These are phyloP conservation scores for Gillenia trifoliata DNA, from an alignment of 306 rosid species.

Conservation along the genomic window DNA sequence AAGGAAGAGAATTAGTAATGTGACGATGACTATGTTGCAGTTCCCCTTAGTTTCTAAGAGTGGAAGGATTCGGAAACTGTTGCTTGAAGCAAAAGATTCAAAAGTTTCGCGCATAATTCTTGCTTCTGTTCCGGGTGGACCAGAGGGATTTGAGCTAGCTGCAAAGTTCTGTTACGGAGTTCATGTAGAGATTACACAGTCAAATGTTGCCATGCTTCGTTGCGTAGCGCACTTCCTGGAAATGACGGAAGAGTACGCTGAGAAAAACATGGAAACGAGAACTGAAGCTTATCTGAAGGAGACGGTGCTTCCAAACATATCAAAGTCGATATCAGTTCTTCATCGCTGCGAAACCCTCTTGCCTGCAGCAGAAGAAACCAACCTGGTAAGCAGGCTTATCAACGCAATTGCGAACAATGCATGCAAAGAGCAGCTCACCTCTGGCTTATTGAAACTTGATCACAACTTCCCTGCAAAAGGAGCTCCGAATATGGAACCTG, in stretches of 20 bases:
- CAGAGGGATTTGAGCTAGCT: slow-evolving; percentile 85
- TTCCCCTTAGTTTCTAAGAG: slow-evolving; percentile 91
- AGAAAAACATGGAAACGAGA: slow-evolving; percentile 60
- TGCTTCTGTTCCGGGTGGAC: slow-evolving; percentile 69
- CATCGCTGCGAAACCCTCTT: slow-evolving; percentile 74
- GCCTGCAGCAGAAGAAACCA: slow-evolving; percentile 75
- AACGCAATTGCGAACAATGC: slow-evolving; percentile 82
- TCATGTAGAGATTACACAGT: slow-evolving; percentile 58
- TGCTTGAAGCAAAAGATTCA: slow-evolving; percentile 82
- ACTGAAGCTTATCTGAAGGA: slow-evolving; percentile 70
- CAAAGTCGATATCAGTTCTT: slow-evolving; percentile 79
- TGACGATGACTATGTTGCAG: slow-evolving; percentile 35
- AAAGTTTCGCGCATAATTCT: slow-evolving; percentile 59
- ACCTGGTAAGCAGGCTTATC: slow-evolving; percentile 66
- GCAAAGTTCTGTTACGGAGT: slow-evolving; percentile 92
- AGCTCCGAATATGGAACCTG: slow-evolving; percentile 52
- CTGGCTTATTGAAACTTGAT: slow-evolving; percentile 80
- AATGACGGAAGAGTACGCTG: slow-evolving; percentile 88
- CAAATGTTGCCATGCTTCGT: slow-evolving; percentile 74
- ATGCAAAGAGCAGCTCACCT: slow-evolving; percentile 88
- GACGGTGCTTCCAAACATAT: slow-evolving; percentile 56
- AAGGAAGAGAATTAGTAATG: neutral
- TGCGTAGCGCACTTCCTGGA: slow-evolving; percentile 70
- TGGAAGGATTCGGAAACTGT: slow-evolving; percentile 73
- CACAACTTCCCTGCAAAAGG: slow-evolving; percentile 60